Conservation (phyloP, 2,329 filamentous ascomycete genomes). For the Elsinoe perseae region DNA sequence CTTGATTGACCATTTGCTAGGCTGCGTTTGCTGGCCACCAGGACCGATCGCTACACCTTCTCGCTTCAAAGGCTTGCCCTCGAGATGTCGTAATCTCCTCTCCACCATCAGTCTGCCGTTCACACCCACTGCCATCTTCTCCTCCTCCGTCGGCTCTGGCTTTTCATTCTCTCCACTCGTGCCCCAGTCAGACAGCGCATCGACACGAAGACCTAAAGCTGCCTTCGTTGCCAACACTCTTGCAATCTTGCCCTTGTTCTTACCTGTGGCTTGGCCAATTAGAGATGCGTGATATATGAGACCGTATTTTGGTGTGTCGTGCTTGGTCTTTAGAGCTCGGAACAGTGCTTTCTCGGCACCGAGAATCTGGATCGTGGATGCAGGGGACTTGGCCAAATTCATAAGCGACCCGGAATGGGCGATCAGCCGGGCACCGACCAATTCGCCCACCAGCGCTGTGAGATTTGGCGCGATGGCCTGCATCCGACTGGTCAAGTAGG, state of each 20-base stretch:
- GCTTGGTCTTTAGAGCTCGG: constrained; percentile 97
- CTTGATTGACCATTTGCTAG: constrained; percentile 82
- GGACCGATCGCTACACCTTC: constrained; percentile 68
- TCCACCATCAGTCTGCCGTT: constrained; percentile 65
- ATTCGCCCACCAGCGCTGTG: constrained; percentile 83
- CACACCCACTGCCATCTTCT: constrained; percentile 73
- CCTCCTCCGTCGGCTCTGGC: constrained; percentile 68
- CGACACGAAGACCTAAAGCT: constrained; percentile 84
- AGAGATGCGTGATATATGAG: constrained; percentile 87
- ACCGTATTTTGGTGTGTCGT: constrained; percentile 98
- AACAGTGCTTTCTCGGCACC: constrained; percentile 98
- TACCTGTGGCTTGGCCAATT: constrained; percentile 92
- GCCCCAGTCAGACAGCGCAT: constrained; percentile 74
- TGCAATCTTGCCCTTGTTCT: constrained; percentile 99
- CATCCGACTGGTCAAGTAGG: constrained; percentile 89
- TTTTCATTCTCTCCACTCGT: constrained; percentile 57
- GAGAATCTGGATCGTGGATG: constrained; percentile 93
- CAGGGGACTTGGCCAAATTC: constrained; percentile 89
- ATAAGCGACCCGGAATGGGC: constrained; percentile 90
- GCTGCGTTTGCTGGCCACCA: constrained; percentile 55
- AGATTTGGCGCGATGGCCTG: constrained; percentile 93
- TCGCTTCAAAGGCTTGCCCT: constrained; percentile 80
- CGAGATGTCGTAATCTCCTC: constrained; percentile 66
- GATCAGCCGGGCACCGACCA: constrained; percentile 90
- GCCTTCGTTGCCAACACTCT: constrained; percentile 93